Evolutionary conservation across 2,329 filamentous ascomycete species (phyloP).

Genomic region (Lasiodiplodia sp.): DNA sequence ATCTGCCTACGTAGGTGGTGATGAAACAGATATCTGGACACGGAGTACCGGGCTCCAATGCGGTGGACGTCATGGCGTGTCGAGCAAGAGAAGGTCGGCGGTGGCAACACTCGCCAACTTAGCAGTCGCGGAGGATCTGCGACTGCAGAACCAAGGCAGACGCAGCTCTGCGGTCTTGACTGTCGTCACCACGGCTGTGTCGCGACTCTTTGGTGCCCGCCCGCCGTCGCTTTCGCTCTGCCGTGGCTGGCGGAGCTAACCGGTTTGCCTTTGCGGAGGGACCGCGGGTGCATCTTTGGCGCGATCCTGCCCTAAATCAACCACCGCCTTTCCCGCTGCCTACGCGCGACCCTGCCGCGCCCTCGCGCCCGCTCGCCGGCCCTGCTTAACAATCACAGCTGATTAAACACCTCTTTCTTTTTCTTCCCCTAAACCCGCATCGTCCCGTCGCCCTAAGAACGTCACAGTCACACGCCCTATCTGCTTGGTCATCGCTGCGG

Average conservation of each 20-base stretch:
- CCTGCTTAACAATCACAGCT: neutral
- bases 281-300: neutral
- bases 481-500: neutral
- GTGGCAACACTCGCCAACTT: neutral
- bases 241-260: neutral
- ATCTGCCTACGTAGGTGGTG: slow-evolving; percentile 5
- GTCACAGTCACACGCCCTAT: neutral
- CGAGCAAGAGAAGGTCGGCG: neutral
- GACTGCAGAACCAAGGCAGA: slow-evolving; percentile 8
- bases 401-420: too few species aligned
- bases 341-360: too few species aligned
- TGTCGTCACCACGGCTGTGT: slow-evolving; percentile 9
- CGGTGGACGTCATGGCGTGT: neutral
- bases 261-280: neutral
- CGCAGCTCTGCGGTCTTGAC: neutral
- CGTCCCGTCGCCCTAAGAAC: neutral
- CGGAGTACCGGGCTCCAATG: neutral
- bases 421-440: too few species aligned
- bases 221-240: neutral
- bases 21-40: neutral
- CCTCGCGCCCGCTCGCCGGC: neutral
- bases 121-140: slow-evolving; percentile 10
- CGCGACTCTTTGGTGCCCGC: neutral
- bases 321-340: neutral
- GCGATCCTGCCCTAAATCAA: neutral